Evolutionary conservation across 768 basidiomycete species (phyloP).

Genomic region (Boletus pseudopeckii): DNA sequence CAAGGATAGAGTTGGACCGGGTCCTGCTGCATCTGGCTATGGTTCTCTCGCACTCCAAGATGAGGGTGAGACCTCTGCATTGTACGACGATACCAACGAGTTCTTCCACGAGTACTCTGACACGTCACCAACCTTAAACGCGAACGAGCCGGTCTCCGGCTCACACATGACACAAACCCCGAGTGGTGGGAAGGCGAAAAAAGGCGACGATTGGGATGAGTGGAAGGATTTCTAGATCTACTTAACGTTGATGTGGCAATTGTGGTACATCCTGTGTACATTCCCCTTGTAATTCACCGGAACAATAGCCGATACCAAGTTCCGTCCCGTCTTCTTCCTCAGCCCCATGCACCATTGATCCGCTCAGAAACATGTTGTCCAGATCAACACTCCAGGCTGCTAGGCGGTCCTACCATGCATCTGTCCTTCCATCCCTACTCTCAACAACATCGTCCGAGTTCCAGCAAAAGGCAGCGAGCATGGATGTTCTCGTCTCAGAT

Average conservation of each 20-base stretch:
- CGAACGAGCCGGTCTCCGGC: slow-evolving; percentile 1
- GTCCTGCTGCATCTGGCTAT: slow-evolving; percentile 54
- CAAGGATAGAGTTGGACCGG: slow-evolving; percentile 52
- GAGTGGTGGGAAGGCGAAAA: slow-evolving; percentile 23
- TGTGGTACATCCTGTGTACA: not conserved
- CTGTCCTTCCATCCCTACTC: slow-evolving; percentile 68
- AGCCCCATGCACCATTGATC: no score
- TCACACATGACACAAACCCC: slow-evolving; percentile 7
- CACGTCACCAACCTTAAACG: slow-evolving; percentile 16
- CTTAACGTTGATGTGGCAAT: not conserved
- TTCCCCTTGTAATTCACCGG: not conserved
- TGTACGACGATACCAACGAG: slow-evolving; percentile 65
- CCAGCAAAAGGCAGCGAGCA: slow-evolving; percentile 56
- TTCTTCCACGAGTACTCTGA: slow-evolving; percentile 45
- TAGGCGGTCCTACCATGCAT: slow-evolving; percentile 57
- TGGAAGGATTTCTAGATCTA: slow-evolving; percentile 73
- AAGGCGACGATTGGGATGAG: slow-evolving; percentile 66
- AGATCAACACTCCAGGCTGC: slow-evolving; percentile 7
- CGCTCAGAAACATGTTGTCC: no score
- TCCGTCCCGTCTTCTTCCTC: slow-evolving; percentile 19
- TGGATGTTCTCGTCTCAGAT: slow-evolving; percentile 67
- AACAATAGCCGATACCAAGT: slow-evolving; percentile 14
- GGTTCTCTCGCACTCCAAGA: slow-evolving; percentile 44
- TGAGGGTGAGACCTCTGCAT: slow-evolving; percentile 54
- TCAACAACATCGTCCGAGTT: slow-evolving; percentile 74